A percentile compares a stretch with the other conserved stretches of the same genome.
Conservation (phyloP, 2,329 filamentous ascomycete species). For the Macrophomina phaseolina region DNA sequence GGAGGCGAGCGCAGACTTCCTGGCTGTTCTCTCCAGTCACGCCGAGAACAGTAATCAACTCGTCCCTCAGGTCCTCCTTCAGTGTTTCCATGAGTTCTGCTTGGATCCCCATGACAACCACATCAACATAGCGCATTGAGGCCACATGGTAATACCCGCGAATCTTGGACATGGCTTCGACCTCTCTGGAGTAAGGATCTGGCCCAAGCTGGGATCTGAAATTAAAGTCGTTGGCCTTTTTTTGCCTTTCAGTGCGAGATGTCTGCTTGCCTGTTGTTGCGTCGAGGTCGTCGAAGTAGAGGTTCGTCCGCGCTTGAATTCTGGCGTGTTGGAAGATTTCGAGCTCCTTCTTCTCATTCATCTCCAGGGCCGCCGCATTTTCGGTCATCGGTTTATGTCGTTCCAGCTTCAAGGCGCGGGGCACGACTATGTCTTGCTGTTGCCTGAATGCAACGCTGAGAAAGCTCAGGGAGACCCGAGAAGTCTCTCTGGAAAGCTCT, state of each 20-base stretch:
- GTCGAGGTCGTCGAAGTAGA: constrained; percentile 37
- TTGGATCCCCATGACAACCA: constrained; percentile 47
- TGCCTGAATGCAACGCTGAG: constrained; percentile 36
- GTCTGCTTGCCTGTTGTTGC: constrained; percentile 29
- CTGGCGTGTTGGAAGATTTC: constrained; percentile 37
- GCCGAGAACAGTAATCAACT: constrained; percentile 33
- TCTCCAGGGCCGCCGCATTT: constrained; percentile 33
- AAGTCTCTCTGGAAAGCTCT: constrained; percentile 36
- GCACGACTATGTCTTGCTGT: constrained; percentile 32
- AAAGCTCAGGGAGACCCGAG: constrained; percentile 36
- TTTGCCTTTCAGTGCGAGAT: constrained; percentile 36
- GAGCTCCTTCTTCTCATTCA: constrained; percentile 31
- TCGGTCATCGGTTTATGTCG: constrained; percentile 44
- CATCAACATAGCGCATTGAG: constrained; percentile 67
- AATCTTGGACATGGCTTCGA: constrained; percentile 67
- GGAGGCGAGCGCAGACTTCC: constrained; percentile 33
- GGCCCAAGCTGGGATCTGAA: constrained; percentile 50
- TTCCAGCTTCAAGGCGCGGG: constrained; percentile 40
- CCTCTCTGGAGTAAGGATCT: constrained; percentile 65
- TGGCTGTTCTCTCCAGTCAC: not conserved
- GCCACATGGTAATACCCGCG: constrained; percentile 74
- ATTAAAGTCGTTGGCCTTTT: constrained; percentile 36
- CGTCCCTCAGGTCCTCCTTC: constrained; percentile 26
- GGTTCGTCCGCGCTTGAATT: constrained; percentile 33
- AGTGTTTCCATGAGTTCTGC: constrained; percentile 36